phyloP scores from a whole-genome alignment of 371 early-diverging fungal genomes.

The Mortierella sp. region DNA sequence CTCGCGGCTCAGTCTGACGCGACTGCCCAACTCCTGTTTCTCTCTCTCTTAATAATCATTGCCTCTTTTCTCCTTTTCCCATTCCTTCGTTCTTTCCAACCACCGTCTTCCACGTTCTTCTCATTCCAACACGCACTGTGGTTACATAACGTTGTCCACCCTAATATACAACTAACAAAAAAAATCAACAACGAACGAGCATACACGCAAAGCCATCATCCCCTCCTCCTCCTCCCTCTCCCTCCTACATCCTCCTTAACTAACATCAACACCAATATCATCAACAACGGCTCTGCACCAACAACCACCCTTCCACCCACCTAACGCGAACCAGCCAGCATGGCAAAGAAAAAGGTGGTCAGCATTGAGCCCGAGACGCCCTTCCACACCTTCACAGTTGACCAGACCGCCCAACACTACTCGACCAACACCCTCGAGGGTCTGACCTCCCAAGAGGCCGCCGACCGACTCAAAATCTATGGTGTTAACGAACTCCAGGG shows the following conservation, averaged over 20 bases:
- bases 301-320: slow-evolving; percentile 88
- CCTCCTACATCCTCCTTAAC: not conserved
- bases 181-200: not conserved
- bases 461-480: slow-evolving; percentile 66
- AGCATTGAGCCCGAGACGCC: slow-evolving; percentile 55
- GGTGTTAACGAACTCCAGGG: slow-evolving; percentile 82
- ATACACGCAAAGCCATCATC: not conserved
- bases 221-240: not conserved
- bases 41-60: too few species aligned
- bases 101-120: not conserved
- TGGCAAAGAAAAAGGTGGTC: slow-evolving; percentile 46
- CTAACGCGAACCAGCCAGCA: not conserved
- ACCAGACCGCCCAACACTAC: slow-evolving; percentile 67
- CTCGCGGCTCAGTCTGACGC: not conserved
- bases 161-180: too few species aligned
- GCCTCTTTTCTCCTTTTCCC: not conserved
- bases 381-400: slow-evolving; percentile 63
- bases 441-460: slow-evolving; percentile 67
- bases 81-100: not conserved
- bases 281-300: not conserved
- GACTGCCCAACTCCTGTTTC: not conserved
- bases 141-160: not conserved
- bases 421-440: slow-evolving; percentile 72
- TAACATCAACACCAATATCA: not conserved
- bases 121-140: not conserved